These are phyloP conservation scores for Colletotrichum trifolii DNA, from an alignment of 2,329 filamentous ascomycete species.

Conservation along the genomic window DNA sequence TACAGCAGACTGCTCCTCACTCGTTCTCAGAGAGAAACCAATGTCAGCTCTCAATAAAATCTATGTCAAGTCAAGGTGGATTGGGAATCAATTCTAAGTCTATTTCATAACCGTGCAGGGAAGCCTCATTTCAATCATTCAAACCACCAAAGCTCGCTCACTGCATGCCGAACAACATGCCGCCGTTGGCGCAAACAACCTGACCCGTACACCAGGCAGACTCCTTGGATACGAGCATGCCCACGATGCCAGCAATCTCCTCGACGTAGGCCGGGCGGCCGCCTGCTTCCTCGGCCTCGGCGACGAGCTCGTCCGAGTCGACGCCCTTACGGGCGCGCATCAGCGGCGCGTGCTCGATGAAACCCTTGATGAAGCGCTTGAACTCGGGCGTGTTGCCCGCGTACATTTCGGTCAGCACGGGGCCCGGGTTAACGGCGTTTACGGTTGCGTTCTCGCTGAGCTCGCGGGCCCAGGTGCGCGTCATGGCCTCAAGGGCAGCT, in stretches of 20 bases:
- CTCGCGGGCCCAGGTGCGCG: constrained; percentile 68
- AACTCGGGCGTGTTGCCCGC: constrained; percentile 54
- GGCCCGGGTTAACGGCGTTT: constrained; percentile 68
- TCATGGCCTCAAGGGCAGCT: constrained; percentile 69
- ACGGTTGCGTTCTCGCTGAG: constrained; percentile 64
- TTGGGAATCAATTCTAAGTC: constrained; percentile 23
- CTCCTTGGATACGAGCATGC: constrained; percentile 79
- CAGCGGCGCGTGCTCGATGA: constrained; percentile 68
- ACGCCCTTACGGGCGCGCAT: constrained; percentile 68
- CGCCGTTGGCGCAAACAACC: constrained; percentile 84
- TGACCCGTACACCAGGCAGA: constrained; percentile 83
- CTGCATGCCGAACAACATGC: constrained; percentile 63
- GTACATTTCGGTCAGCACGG: constrained; percentile 66
- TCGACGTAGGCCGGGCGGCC: constrained; percentile 72
- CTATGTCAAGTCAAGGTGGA: not conserved
- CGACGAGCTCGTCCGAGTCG: constrained; percentile 71
- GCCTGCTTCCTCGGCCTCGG: constrained; percentile 64
- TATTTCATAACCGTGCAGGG: constrained; percentile 6
- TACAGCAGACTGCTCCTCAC: not conserved
- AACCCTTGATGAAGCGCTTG: constrained; percentile 53
- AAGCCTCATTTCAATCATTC: not conserved
- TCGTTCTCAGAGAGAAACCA: not conserved
- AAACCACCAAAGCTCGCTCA: constrained; percentile 3
- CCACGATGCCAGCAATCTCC: constrained; percentile 81
- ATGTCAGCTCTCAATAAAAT: not conserved